A percentile compares a stretch with the other conserved stretches of the same genome.
phyloP scores from a whole-genome alignment of 164 flowering plant species.

The Tetracentron sinense region DNA sequence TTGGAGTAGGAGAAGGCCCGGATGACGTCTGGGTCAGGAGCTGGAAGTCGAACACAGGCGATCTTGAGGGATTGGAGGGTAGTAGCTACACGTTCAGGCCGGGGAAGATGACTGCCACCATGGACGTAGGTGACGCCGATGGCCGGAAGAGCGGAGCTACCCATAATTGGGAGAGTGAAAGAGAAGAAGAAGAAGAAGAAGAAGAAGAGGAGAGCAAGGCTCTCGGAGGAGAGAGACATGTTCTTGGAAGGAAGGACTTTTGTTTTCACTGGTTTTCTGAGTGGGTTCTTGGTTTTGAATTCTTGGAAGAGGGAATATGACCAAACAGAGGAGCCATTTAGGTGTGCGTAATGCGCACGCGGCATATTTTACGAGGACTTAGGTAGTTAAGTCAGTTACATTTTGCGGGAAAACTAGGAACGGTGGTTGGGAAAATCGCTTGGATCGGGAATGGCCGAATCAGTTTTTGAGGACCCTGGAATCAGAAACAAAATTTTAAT shows the following conservation, averaged over 20 bases:
- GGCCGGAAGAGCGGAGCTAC: constrained; percentile 11
- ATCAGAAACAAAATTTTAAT: too few relatives aligned
- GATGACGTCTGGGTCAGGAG: constrained; percentile 43
- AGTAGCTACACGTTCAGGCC: constrained; percentile 27
- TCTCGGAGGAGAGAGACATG: constrained; percentile 7
- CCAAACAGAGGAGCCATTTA: too few relatives aligned
- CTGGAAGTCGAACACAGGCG: constrained; percentile 39
- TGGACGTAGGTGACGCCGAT: constrained; percentile 37
- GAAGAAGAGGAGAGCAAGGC: constrained; percentile 12
- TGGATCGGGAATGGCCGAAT: too few relatives aligned
- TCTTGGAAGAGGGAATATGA: background rate
- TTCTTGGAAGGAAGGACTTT: background rate
- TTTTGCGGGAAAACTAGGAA: background rate
- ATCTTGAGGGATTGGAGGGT: constrained; percentile 30
- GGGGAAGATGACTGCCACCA: constrained; percentile 8
- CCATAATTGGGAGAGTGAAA: constrained; percentile 10
- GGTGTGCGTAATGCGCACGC: background rate
- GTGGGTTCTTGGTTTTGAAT: background rate
- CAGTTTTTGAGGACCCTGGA: too few relatives aligned
- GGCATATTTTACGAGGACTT: background rate
- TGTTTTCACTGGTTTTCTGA: too few relatives aligned
- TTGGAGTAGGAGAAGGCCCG: constrained; percentile 67
- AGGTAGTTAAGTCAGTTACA: background rate
- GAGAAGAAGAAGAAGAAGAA: constrained; percentile 11
- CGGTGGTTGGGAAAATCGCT: background rate